Evolutionary conservation across 331 rosid genomes (phyloP).

Genomic region (Pyrus hybrid): DNA sequence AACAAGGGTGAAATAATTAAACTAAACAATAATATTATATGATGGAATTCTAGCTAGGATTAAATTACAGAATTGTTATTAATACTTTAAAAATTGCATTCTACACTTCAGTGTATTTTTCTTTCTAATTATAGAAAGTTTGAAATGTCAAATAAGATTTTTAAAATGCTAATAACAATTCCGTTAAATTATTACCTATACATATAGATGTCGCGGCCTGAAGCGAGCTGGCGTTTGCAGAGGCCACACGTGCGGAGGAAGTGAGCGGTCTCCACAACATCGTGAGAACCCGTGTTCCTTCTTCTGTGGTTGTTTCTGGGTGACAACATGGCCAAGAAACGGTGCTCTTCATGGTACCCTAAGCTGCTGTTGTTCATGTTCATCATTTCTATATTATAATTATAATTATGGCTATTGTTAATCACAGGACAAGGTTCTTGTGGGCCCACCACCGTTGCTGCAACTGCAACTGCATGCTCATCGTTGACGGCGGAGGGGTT

Average conservation of each 20-base stretch:
- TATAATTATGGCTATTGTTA: background rate
- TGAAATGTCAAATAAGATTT: no score
- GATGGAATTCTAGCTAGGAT: no score
- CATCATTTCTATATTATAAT: background rate
- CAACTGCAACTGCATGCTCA: background rate
- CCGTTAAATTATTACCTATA: no score
- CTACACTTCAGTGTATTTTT: no score
- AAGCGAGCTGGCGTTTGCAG: slow-evolving; percentile 48
- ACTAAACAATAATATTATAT: no score
- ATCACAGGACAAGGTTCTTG: background rate
- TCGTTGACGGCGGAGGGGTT: background rate
- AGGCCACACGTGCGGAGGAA: slow-evolving; percentile 68
- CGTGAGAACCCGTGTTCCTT: background rate
- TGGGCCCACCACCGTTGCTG: background rate
- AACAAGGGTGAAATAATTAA: background rate
- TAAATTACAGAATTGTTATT: no score
- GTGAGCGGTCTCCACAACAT: slow-evolving; percentile 31
- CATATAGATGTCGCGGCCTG: slow-evolving; percentile 82
- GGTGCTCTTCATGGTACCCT: slow-evolving; percentile 11
- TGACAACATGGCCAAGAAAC: slow-evolving; percentile 17
- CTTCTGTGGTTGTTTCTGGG: slow-evolving; percentile 17
- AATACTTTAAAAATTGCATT: no score
- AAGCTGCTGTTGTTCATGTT: background rate
- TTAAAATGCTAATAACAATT: no score
- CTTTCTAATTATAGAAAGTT: no score